Conservation (phyloP, 1,284 basidiomycete genomes). For the Earliella scabrosa region DNA sequence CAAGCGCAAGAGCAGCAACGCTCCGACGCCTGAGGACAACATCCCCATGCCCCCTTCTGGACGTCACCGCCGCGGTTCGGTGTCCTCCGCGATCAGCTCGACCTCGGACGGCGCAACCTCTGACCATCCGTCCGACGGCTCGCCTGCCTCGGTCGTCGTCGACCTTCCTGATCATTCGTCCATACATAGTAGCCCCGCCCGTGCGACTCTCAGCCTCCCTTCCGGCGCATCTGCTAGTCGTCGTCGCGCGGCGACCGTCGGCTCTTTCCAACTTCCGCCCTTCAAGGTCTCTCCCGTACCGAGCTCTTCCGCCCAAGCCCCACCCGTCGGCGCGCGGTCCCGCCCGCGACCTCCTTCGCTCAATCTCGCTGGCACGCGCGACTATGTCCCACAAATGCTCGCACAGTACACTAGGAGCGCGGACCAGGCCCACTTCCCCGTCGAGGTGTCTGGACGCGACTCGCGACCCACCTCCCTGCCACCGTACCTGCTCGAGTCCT, state of each 20-base stretch:
- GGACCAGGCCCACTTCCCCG: neutral
- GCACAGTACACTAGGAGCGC: conserved; percentile 9
- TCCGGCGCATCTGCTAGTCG: neutral
- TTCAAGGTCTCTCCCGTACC: neutral
- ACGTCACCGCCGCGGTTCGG: conserved; percentile 5
- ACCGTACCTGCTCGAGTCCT: conserved; percentile 27
- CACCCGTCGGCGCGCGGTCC: neutral
- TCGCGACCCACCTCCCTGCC: conserved; percentile 26
- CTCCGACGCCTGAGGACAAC: conserved; percentile 1
- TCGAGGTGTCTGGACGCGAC: conserved; percentile 4
- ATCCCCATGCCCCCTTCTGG: neutral
- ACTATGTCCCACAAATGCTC: conserved; percentile 3
- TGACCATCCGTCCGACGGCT: conserved; percentile 1
- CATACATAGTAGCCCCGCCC: conserved; percentile 7
- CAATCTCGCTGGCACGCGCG: conserved; percentile 17
- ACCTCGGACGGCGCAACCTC: conserved; percentile 17
- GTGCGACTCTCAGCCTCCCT: neutral
- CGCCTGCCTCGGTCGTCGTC: neutral
- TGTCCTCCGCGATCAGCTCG: conserved; percentile 28
- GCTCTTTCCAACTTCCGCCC: neutral
- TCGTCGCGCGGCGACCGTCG: conserved; percentile 11
- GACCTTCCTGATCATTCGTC: conserved; percentile 2
- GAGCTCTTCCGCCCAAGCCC: no score
- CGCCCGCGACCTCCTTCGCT: conserved; percentile 26
- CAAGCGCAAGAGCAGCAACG: conserved; percentile 28